Conservation (phyloP, 2,329 filamentous ascomycete species). For the Fusarium sp. region DNA sequence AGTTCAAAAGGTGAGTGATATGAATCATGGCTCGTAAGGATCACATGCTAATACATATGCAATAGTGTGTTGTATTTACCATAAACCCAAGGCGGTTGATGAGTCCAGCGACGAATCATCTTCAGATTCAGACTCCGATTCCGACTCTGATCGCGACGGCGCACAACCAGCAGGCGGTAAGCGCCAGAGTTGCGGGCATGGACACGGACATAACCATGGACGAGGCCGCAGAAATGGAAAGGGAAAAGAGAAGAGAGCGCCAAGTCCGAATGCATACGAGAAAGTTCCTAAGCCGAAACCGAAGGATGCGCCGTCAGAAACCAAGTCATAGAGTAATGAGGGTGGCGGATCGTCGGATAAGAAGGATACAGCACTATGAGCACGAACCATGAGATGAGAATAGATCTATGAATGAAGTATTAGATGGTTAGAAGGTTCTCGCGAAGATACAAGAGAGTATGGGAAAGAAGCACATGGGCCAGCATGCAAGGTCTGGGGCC, state of each 20-base stretch:
- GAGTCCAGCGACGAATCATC: slow-evolving; percentile 81
- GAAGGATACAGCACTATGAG: neutral
- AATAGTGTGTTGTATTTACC: slow-evolving; percentile 98
- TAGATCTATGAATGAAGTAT: slow-evolving; percentile 9
- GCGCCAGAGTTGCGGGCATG: slow-evolving; percentile 56
- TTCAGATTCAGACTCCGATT: slow-evolving; percentile 68
- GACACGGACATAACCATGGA: slow-evolving; percentile 49
- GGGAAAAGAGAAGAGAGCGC: slow-evolving; percentile 57
- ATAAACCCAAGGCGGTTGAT: slow-evolving; percentile 81
- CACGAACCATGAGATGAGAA: slow-evolving; percentile 26
- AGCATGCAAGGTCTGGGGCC: neutral
- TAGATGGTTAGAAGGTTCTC: neutral
- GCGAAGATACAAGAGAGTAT: slow-evolving; percentile 6
- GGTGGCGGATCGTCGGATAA: neutral
- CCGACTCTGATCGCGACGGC: slow-evolving; percentile 50
- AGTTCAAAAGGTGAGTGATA: slow-evolving; percentile 81
- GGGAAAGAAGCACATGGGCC: slow-evolving; percentile 1
- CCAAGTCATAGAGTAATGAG: slow-evolving; percentile 36
- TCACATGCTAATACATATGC: neutral
- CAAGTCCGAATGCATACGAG: slow-evolving; percentile 86
- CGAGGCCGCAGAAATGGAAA: slow-evolving; percentile 48
- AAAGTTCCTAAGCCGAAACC: slow-evolving; percentile 68
- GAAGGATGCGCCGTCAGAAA: slow-evolving; percentile 43
- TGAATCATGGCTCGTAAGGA: neutral
- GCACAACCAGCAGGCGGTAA: slow-evolving; percentile 49